Evolutionary conservation across 2,329 filamentous ascomycete species (phyloP), one percentile per base, ranked within the genome.

Genomic region (Phaeosphaeria sp.): DNA sequence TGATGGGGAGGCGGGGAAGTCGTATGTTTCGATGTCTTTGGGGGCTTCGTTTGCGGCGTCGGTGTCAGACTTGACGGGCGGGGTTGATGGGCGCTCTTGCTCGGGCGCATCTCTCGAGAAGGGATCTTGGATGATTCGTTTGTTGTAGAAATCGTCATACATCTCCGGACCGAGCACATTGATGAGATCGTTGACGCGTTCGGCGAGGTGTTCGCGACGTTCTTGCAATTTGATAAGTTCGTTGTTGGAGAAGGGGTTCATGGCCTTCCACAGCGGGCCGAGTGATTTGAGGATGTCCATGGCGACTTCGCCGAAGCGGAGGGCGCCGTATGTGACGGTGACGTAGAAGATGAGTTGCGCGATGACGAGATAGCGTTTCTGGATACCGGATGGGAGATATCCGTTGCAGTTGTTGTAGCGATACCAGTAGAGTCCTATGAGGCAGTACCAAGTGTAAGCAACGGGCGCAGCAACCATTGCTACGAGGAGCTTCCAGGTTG

Each of bases 241-340:
- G 79, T 93, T 96, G 75, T 88, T 90, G 1, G 91, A 94, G 4
- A 88, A 88, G 1, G 95, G 95, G 68, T 90, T 90, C 70, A 98
- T 84, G 64, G 91, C 95, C 33, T 97, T 83, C 46, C 96, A 82
- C 10, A 99, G 85, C 6, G 95, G 95, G 10, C 92, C 87, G 17
- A 99, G 85, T 0, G 94, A 98, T 79, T 98, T 99, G 80, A 95
- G 82, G 55, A 99, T 97, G 73, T 99, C 95, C 93, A 99, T 97
- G 52, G 94, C 95, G n/a, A 96, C 90, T 79, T 99, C 95, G 47
- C 95, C 95, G 65, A 98, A 96, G 11, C 95, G 90, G 52, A 99
- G 87, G 6, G 95, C 92, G 4, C 93, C 93, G 76, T 96, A 97
- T 0, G 93, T 97, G 68, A 97, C 90, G 22, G 88, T 85, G 6